Base-by-base conservation (phyloP, 345 rosid species). In the Dipteronia dyeriana region DNA sequence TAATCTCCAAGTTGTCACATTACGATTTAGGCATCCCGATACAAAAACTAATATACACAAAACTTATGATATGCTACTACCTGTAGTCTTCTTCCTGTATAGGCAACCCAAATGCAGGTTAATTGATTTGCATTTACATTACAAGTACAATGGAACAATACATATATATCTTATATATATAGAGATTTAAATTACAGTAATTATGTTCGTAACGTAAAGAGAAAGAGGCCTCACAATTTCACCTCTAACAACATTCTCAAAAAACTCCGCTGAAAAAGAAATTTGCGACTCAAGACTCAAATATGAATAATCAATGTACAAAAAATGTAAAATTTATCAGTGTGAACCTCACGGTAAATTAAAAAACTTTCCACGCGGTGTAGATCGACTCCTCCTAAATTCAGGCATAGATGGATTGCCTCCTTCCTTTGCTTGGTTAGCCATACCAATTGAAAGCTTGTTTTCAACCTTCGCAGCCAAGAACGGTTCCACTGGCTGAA, bases 321-420 rank as follows among this genome's bases (percentile, higher is more conserved):
- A 73, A 81, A 45, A 45, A 5, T 10, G 26, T 62, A 41, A 26
- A 71, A 59, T n/a, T 63, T 4, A 23, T 57, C 38, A 34, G 43
- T 39, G 51, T 29, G 56, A 68, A 54, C 65, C 78, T 86, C 85
- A 88, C 54, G 92, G 86, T 69, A 83, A 79, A 69, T 79, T 71
- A 63, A 83, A 81, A 73, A 88, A 87, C 79, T 90, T 91, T 66
- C 91, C 91, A 0, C 91, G 92, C 73, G 94, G 90, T 26, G 90
- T 86, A n/a, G 93, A 93, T 69, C 88, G 86, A 73, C 92, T 93
- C 83, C 97, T 86, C 74, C 91, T 87, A 68, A 90, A 84, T 74
- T 90, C 95, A 19, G 87, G 85, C 83, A 80, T 66, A 1, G 90
- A 82, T 75, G 79, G 68, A 62, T 78, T 84, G 39, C 79, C 87